Conservation (phyloP, 257 asterid species). For the Rehmannia glutinosa region DNA sequence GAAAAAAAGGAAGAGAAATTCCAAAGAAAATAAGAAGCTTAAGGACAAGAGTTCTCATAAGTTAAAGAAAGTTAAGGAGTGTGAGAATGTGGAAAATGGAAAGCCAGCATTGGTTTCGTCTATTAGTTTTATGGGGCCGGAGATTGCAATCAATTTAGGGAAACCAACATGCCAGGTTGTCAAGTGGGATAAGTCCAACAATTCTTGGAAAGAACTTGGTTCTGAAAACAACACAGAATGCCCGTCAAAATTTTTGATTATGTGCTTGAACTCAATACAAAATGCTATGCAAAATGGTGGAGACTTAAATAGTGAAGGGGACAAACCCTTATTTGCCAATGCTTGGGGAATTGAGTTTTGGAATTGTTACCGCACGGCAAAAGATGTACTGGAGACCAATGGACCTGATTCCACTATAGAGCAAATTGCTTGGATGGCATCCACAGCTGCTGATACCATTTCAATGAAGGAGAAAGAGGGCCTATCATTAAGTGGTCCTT, state of each 20-base stretch:
- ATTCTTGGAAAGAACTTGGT: slow-evolving; percentile 21
- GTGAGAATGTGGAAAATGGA: slow-evolving; percentile 16
- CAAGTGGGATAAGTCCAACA: slow-evolving; percentile 20
- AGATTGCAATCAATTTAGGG: slow-evolving; percentile 34
- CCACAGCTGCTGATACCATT: slow-evolving; percentile 76
- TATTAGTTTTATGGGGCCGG: slow-evolving; percentile 27
- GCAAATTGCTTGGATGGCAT: slow-evolving; percentile 88
- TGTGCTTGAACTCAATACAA: slow-evolving; percentile 70
- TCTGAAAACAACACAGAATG: slow-evolving; percentile 24
- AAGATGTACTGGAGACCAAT: slow-evolving; percentile 61
- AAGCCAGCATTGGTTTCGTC: slow-evolving; percentile 7
- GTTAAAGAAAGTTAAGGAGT: not conserved
- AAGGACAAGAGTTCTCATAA: slow-evolving; percentile 17
- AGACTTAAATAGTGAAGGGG: slow-evolving; percentile 30
- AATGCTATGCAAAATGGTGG: slow-evolving; percentile 33
- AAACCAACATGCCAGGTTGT: slow-evolving; percentile 23
- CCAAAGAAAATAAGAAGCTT: slow-evolving; percentile 26
- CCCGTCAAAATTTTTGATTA: slow-evolving; percentile 67
- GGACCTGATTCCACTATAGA: slow-evolving; percentile 41
- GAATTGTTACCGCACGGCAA: slow-evolving; percentile 55
- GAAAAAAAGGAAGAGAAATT: slow-evolving; percentile 39
- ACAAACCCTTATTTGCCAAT: slow-evolving; percentile 45
- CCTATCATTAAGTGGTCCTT: slow-evolving; percentile 48
- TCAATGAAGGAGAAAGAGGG: slow-evolving; percentile 78
- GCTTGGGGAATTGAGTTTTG: slow-evolving; percentile 86